Evolutionary conservation across 768 basidiomycete genomes (phyloP), one percentile per base, ranked within the genome.

Genomic region (Mycena galopus): DNA sequence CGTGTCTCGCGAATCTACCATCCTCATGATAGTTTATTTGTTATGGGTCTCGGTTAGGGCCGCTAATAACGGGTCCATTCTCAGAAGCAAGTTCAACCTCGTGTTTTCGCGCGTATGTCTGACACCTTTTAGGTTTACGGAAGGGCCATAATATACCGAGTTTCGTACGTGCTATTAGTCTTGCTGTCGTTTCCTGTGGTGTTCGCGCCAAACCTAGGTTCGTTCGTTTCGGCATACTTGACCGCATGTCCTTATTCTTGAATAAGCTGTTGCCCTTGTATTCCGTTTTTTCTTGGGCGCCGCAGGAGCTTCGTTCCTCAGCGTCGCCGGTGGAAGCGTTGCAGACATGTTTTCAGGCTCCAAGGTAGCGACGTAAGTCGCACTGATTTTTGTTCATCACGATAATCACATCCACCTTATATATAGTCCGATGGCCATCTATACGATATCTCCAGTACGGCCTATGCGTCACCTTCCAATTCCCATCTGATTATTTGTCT

Each of bases 111-210:
- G 81, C 6, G 80, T 79, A n/a, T 69, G 30, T 66, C 81, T n/a
- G 50, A 17, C n/a, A 33, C 32, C 78, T 83, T 23, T 39, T 89
- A 92, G 73, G 86, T 93, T 21, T 89, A 90, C 76, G 93, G 94
- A 2, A 84, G 91, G 56, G 90, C 89, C 66, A 78, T 86, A 50
- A 87, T 94, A 16, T 94, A 95, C 78, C 83, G 86, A 16, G 74
- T 86, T 4, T 91, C 92, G 0, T 94, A 92, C 72, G 73, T 82
- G 1, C 73, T 89, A 6, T 91, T 93, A 78, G 89, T 93, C 75
- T 76, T 88, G 1, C 86, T 92, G 66, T 89, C 90, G 23, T 92
- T 91, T 76, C 92, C 93, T 0, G 90, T 93, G 8, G 92, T 93
- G 1, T 95, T 96, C 71, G 88, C 93, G 1, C 90, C 89, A 4